Evolutionary conservation across 1,139 yeast genomes (phyloP).

Genomic region (Taphrina populina): DNA sequence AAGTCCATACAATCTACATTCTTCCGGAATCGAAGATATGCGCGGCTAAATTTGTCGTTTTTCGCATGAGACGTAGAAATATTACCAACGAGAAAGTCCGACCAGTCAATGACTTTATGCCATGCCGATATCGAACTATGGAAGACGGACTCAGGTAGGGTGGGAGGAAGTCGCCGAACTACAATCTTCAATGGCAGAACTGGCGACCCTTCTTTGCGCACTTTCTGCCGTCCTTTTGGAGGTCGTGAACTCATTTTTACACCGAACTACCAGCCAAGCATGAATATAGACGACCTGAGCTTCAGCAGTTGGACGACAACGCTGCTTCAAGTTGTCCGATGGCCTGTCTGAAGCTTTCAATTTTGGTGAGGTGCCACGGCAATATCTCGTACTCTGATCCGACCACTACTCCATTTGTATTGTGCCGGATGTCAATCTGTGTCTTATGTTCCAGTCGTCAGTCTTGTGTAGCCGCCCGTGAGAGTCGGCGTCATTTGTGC

Average conservation of each 20-base stretch:
- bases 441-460: no score
- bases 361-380: no score
- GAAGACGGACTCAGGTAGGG: constrained; percentile 36
- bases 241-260: constrained; percentile 4
- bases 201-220: constrained; percentile 1
- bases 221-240: constrained; percentile 18
- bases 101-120: constrained; percentile 36
- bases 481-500: no score
- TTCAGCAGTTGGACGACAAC: no score
- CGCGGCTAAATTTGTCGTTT: constrained; percentile 37
- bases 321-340: no score
- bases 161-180: constrained; percentile 38
- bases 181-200: constrained; percentile 37
- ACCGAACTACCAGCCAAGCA: no score
- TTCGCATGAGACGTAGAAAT: constrained; percentile 35
- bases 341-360: no score
- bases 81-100: constrained; percentile 38
- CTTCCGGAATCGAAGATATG: constrained; percentile 38
- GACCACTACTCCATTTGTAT: no score
- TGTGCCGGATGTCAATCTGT: no score
- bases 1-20: constrained; percentile 35
- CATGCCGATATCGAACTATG: constrained; percentile 30
- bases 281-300: no score
- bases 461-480: no score
- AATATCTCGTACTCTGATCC: no score